Evolutionary conservation across 2,329 filamentous ascomycete species (phyloP), one percentile per base, ranked within the genome.

Genomic region (Dactylellina sp.): DNA sequence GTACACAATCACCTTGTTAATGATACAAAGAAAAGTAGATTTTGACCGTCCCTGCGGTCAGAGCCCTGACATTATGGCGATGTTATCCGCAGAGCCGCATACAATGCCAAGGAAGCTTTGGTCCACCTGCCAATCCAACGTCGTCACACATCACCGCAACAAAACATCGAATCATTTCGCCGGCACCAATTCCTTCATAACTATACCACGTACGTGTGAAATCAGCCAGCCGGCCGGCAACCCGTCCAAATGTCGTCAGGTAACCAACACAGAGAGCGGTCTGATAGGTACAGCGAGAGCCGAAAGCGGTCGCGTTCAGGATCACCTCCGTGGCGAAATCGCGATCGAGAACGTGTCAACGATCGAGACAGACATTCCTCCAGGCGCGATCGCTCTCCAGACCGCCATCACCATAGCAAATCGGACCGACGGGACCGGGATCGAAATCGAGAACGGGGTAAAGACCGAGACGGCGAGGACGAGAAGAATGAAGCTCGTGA

Each of bases 211-310:
- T 65, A 74, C 53, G 53, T 64, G 32, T 40, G n/a, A 55, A 32
- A 37, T 16, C 18, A 22, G 32, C 44, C 28, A 20, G 50, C 42
- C 18, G 22, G 32, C 44, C 28, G 28, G 50, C 42, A 5, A 9
- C 52, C 22, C 39, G 25, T 37, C 14, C 24, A 25, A n/a, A 74
- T 74, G 70, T 65, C 70, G 20, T 72, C 68, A 50, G 18, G 55
- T 60, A 66, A 66, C 49, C 70, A 74, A 66, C 62, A 74, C 47
- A 65, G 70, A 57, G 56, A 62, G 12, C 61, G 70, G 37, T 46
- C 53, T n/a, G 68, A 72, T 37, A 65, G 68, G 46, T 55, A 72
- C 56, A 61, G 53, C 53, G 66, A 55, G 22, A 63, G 49, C 40
- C 61, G 61, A 9, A 74, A 74, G 25, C 70, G 70, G 37, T 65